These are phyloP conservation scores for Fusarium miscanthi DNA, from an alignment of 2,329 filamentous ascomycete genomes.

Conservation along the genomic window DNA sequence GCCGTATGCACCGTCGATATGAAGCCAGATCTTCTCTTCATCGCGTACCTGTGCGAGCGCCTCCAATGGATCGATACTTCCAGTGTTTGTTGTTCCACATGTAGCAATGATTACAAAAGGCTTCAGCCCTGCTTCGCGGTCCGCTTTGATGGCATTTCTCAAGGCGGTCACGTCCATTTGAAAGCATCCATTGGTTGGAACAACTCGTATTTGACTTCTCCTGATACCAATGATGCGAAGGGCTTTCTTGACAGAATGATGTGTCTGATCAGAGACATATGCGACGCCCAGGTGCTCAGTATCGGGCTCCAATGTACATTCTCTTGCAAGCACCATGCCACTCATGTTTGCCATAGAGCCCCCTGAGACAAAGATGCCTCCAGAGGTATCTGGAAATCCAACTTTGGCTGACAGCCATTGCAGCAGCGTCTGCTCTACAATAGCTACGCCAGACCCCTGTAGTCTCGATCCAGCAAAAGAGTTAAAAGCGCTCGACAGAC, in stretches of 20 bases:
- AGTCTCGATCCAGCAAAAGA: conserved; percentile 14
- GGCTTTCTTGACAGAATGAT: conserved; percentile 10
- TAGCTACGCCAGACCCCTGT: conserved; percentile 3
- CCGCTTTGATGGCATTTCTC: neutral
- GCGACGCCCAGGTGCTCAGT: neutral
- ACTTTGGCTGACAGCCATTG: conserved; percentile 14
- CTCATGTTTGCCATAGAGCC: conserved; percentile 26
- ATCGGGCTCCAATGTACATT: neutral
- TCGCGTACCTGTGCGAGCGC: neutral
- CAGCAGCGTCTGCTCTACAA: conserved; percentile 8
- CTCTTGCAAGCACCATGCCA: conserved; percentile 13
- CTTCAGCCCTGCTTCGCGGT: neutral
- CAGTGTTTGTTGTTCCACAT: conserved; percentile 18
- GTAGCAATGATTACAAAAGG: conserved; percentile 9
- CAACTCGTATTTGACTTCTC: neutral
- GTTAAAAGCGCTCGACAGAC: conserved; percentile 9
- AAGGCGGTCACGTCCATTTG: neutral
- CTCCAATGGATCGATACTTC: neutral
- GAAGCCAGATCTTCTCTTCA: conserved; percentile 12
- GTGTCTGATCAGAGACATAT: conserved; percentile 16
- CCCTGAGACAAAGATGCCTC: conserved; percentile 13
- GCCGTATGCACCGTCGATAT: conserved; percentile 18
- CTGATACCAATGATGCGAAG: conserved; percentile 4
- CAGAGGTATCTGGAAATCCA: conserved; percentile 2
- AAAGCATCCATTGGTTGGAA: neutral